These are phyloP conservation scores for Globisporangium carolinianum DNA, from an alignment of 352 stramenopile species.

Conservation along the genomic window DNA sequence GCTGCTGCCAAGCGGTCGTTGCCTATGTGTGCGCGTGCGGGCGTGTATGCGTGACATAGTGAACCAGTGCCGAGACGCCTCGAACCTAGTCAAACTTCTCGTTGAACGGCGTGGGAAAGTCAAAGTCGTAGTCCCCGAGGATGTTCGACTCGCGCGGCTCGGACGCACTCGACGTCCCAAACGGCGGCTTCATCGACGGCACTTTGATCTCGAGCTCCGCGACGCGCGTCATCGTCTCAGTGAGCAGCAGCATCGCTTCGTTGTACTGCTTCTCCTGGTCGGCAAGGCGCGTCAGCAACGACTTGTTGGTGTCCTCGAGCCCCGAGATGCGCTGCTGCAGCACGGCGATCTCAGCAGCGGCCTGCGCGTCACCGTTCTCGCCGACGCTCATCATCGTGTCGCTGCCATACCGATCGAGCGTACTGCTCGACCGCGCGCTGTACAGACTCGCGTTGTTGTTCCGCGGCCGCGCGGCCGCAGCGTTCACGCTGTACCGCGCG, in stretches of 20 bases:
- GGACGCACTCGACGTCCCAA: constrained; percentile 42
- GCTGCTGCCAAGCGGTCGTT: too few relatives aligned
- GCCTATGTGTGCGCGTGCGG: too few relatives aligned
- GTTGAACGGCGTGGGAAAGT: constrained; percentile 48
- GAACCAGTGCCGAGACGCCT: too few relatives aligned
- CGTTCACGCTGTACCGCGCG: constrained; percentile 42
- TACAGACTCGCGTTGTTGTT: constrained; percentile 7
- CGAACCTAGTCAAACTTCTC: constrained; percentile 43
- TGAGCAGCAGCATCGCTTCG: constrained; percentile 80
- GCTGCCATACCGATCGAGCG: constrained; percentile 28
- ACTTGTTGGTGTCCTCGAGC: constrained; percentile 73
- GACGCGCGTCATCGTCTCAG: constrained; percentile 80
- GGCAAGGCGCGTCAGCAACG: constrained; percentile 51
- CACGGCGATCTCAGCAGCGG: constrained; percentile 33
- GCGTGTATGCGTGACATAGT: too few relatives aligned
- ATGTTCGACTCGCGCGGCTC: constrained; percentile 39
- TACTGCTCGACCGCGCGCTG: constrained; percentile 21
- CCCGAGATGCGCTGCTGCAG: constrained; percentile 46
- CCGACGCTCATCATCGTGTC: constrained; percentile 51
- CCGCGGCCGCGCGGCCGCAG: constrained; percentile 17
- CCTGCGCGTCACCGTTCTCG: constrained; percentile 33
- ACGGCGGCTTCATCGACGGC: constrained; percentile 39
- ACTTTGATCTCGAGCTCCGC: constrained; percentile 77
- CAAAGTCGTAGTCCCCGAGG: constrained; percentile 33
- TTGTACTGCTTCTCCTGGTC: constrained; percentile 85